Evolutionary conservation across 2,329 filamentous ascomycete species (phyloP).

Genomic region (Colletotrichum gloeosporioides): DNA sequence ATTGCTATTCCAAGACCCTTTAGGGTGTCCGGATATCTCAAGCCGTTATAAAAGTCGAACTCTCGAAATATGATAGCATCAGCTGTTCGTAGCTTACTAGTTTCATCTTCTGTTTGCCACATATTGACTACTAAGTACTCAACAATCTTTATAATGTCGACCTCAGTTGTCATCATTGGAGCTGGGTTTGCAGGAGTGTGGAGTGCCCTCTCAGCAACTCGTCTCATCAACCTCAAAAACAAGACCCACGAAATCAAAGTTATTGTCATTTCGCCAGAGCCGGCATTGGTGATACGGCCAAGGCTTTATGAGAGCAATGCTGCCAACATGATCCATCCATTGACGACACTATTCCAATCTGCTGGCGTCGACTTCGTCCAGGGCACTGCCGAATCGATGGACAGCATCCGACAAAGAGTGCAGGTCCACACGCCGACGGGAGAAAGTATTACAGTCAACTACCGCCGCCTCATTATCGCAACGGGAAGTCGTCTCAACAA

Average conservation of each 20-base stretch:
- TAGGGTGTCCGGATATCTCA: neutral
- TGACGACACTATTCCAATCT: constrained; percentile 29
- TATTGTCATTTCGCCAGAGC: constrained; percentile 35
- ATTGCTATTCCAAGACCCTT: neutral
- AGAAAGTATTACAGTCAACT: constrained; percentile 24
- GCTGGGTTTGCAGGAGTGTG: constrained; percentile 41
- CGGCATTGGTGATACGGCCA: constrained; percentile 34
- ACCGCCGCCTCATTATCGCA: constrained; percentile 39
- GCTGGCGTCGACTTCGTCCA: constrained; percentile 31
- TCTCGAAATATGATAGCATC: neutral
- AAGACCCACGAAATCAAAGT: constrained; percentile 29
- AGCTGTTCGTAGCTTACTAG: neutral
- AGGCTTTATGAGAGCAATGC: constrained; percentile 38
- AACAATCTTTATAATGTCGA: neutral
- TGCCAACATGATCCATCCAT: constrained; percentile 25
- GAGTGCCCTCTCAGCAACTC: constrained; percentile 39
- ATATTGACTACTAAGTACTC: neutral
- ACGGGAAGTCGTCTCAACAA: constrained; percentile 37
- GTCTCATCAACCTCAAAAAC: constrained; percentile 30
- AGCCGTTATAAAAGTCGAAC: neutral
- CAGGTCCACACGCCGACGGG: constrained; percentile 10
- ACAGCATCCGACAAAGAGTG: constrained; percentile 24
- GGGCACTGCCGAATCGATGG: constrained; percentile 27
- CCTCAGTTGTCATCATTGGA: constrained; percentile 30
- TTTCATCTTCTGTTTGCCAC: neutral